A percentile compares a stretch with the other conserved stretches of the same genome.
Evolutionary conservation across 2,329 filamentous ascomycete genomes (phyloP).

Genomic region (Aureobasidium sp.): DNA sequence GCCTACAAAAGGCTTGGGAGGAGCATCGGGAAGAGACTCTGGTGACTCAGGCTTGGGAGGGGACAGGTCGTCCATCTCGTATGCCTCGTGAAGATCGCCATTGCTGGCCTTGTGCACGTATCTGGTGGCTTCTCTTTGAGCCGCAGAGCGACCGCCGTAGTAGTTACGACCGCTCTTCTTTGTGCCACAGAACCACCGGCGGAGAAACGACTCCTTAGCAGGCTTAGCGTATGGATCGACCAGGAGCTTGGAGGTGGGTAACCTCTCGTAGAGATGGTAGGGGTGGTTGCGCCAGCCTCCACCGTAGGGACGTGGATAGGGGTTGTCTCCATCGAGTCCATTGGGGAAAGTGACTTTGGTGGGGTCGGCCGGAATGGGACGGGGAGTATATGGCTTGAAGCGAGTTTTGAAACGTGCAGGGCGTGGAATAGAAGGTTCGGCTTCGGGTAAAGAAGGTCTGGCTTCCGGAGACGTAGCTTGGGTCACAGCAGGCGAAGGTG

Average conservation of each 20-base stretch:
- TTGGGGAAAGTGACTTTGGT: background rate
- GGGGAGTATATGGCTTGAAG: background rate
- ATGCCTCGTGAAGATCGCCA: background rate
- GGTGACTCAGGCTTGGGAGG: background rate
- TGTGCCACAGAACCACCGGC: background rate
- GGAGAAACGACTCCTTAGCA: background rate
- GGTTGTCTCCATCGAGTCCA: background rate
- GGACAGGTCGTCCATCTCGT: background rate
- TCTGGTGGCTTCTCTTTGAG: conserved; percentile 2
- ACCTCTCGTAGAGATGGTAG: background rate
- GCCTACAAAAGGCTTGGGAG: background rate
- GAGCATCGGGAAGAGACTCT: background rate
- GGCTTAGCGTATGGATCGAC: background rate
- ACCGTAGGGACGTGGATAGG: background rate
- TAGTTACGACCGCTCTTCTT: background rate
- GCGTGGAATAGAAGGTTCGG: background rate
- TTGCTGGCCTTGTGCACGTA: background rate
- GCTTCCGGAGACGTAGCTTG: background rate
- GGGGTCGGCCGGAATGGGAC: background rate
- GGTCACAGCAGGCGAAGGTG: background rate
- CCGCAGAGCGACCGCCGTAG: conserved; percentile 2
- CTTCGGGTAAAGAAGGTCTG: background rate
- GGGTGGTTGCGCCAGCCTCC: background rate
- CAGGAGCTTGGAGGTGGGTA: background rate
- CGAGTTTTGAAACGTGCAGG: background rate